phyloP scores from a whole-genome alignment of 2,329 filamentous ascomycete species.

The Reticulascus tulasneorum region DNA sequence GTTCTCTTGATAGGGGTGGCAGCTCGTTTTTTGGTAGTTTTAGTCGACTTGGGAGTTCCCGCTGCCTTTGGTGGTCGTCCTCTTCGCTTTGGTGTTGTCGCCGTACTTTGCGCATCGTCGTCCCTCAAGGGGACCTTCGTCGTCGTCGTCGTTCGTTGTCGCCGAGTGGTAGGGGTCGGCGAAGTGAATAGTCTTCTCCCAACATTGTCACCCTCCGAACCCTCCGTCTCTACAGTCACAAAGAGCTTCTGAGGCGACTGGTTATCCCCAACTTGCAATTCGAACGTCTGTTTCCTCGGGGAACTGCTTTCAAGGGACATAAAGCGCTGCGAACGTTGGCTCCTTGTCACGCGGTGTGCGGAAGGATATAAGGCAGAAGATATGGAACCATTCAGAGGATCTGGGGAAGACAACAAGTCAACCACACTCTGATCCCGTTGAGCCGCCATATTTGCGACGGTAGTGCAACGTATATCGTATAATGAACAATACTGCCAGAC shows the following conservation, averaged over 20 bases:
- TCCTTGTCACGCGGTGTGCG: conserved; percentile 34
- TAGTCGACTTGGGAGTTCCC: conserved; percentile 46
- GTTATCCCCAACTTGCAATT: conserved; percentile 50
- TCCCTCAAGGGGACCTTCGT: conserved; percentile 50
- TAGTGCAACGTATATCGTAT: conserved; percentile 1
- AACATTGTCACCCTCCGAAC: conserved; percentile 18
- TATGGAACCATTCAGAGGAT: conserved; percentile 42
- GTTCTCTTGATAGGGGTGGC: conserved; percentile 38
- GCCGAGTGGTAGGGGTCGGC: conserved; percentile 36
- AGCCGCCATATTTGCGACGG: conserved; percentile 28
- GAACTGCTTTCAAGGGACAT: conserved; percentile 34
- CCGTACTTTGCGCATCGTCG: conserved; percentile 30
- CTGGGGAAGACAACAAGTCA: conserved; percentile 47
- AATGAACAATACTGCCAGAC: neutral
- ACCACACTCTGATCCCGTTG: conserved; percentile 18
- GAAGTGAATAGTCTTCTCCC: conserved; percentile 40
- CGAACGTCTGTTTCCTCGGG: conserved; percentile 53
- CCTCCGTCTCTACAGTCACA: conserved; percentile 52
- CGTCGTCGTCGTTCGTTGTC: conserved; percentile 42
- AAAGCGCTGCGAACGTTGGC: conserved; percentile 35
- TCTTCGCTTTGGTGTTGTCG: conserved; percentile 36
- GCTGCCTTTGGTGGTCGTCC: conserved; percentile 47
- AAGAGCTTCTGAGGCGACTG: conserved; percentile 47
- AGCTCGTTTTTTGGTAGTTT: conserved; percentile 39
- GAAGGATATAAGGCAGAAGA: conserved; percentile 28